Percentiles rank a stretch among this genome's conserved stretches.
These are phyloP conservation scores for Escallonia rubra DNA, from an alignment of 129 eudicot genomes.

Conservation along the genomic window DNA sequence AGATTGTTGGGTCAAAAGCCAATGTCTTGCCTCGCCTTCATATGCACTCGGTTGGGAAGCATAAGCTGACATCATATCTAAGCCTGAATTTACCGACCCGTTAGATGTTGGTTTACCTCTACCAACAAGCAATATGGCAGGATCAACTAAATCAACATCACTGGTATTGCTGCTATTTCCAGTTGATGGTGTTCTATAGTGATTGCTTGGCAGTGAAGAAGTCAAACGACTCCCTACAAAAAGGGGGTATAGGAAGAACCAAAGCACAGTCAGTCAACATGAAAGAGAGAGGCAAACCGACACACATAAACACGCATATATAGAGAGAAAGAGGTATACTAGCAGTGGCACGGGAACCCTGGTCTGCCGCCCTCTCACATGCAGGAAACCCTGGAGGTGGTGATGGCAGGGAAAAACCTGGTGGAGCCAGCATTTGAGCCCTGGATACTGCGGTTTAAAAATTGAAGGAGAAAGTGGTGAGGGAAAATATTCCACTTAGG, in stretches of 20 bases:
- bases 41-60: slow-evolving; percentile 19
- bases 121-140: slow-evolving; percentile 39
- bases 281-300: neutral
- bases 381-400: slow-evolving; percentile 74
- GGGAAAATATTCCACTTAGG: neutral
- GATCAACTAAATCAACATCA: slow-evolving; percentile 37
- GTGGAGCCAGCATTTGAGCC: slow-evolving; percentile 49
- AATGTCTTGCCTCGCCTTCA: slow-evolving; percentile 46
- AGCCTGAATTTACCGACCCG: slow-evolving; percentile 35
- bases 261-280: neutral
- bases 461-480: neutral
- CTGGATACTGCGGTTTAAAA: slow-evolving; percentile 39
- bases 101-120: slow-evolving; percentile 34
- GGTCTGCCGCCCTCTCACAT: slow-evolving; percentile 31
- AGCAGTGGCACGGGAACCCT: slow-evolving; percentile 36
- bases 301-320: neutral
- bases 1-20: slow-evolving; percentile 54
- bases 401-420: slow-evolving; percentile 48
- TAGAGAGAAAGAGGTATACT: slow-evolving; percentile 28
- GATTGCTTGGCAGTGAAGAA: slow-evolving; percentile 24
- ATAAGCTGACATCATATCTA: slow-evolving; percentile 33
- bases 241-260: neutral
- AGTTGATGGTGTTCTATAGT: slow-evolving; percentile 29
- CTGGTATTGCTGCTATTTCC: slow-evolving; percentile 32
- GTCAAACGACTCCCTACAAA: slow-evolving; percentile 41